phyloP scores from a whole-genome alignment of 495 filamentous ascomycete genomes.

The Xylaria cubensis region DNA sequence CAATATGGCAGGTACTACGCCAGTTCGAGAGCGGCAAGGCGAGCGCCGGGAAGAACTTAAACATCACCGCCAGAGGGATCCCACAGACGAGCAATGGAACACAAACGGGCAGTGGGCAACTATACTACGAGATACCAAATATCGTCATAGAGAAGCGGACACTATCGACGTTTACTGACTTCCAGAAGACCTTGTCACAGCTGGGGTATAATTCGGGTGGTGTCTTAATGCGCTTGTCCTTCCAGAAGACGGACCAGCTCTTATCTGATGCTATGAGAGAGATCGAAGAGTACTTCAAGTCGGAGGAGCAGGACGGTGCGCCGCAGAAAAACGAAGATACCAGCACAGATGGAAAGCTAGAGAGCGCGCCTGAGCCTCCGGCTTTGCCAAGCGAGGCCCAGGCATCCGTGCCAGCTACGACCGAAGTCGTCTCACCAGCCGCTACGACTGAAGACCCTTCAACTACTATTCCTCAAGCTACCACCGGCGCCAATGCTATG shows the following conservation, averaged over 20 bases:
- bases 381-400: conserved; percentile 27
- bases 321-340: conserved; percentile 18
- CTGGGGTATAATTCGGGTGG: conserved; percentile 85
- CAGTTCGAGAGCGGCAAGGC: conserved; percentile 79
- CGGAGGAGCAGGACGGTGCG: conserved; percentile 41
- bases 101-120: conserved; percentile 67
- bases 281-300: conserved; percentile 74
- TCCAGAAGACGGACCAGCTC: conserved; percentile 75
- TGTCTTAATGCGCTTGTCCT: conserved; percentile 76
- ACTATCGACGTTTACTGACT: conserved; percentile 73
- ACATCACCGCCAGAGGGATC: conserved; percentile 80
- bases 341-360: conserved; percentile 17
- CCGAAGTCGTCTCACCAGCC: conserved; percentile 10
- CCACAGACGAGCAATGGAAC: conserved; percentile 61
- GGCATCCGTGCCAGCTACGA: conserved; percentile 13
- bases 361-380: conserved; percentile 25
- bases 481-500: conserved; percentile 34
- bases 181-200: conserved; percentile 88
- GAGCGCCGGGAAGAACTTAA: conserved; percentile 62
- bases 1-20: conserved; percentile 85
- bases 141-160: conserved; percentile 81
- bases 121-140: conserved; percentile 88
- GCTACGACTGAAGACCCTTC: conserved; percentile 25
- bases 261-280: conserved; percentile 84
- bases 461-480: conserved; percentile 23